Percentiles rank a stretch among this genome's conserved stretches.
phyloP scores from a whole-genome alignment of 2,329 filamentous ascomycete genomes.

The Alternaria incomplexa region DNA sequence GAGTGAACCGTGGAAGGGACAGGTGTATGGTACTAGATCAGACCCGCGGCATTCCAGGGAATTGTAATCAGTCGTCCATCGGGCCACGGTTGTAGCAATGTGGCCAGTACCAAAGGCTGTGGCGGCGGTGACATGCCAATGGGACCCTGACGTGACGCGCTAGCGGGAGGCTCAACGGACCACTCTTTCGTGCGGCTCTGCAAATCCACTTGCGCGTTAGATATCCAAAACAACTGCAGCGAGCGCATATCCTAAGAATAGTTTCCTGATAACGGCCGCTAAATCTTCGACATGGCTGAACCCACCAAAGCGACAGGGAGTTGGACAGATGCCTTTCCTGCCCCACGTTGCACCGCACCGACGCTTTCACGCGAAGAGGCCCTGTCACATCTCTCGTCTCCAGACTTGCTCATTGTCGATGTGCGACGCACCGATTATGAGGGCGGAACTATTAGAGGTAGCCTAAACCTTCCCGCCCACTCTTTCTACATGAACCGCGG shows the following conservation, averaged over 20 bases:
- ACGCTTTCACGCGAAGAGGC: slow-evolving; percentile 48
- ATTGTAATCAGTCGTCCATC: slow-evolving; percentile 44
- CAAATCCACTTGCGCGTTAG: background rate
- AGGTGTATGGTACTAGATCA: slow-evolving; percentile 27
- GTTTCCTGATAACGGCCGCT: background rate
- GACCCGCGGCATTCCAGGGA: slow-evolving; percentile 6
- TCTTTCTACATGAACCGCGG: slow-evolving; percentile 55
- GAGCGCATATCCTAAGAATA: background rate
- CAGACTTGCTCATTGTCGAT: slow-evolving; percentile 51
- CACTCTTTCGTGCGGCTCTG: slow-evolving; percentile 11
- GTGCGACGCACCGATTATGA: slow-evolving; percentile 57
- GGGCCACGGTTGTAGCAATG: slow-evolving; percentile 39
- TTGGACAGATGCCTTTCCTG: slow-evolving; percentile 53
- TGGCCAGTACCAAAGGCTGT: slow-evolving; percentile 36
- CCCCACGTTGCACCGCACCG: slow-evolving; percentile 46
- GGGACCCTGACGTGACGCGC: slow-evolving; percentile 16
- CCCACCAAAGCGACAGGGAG: slow-evolving; percentile 19
- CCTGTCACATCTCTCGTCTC: slow-evolving; percentile 44
- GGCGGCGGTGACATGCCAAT: slow-evolving; percentile 25
- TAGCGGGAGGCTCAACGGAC: slow-evolving; percentile 19
- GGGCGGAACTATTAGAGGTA: slow-evolving; percentile 54
- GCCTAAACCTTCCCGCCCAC: slow-evolving; percentile 56
- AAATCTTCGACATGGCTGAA: slow-evolving; percentile 23
- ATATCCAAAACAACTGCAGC: background rate
- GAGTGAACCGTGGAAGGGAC: slow-evolving; percentile 21